phyloP scores from a whole-genome alignment of 75 land plant genomes.

The Chamaecyparis obtusa region DNA sequence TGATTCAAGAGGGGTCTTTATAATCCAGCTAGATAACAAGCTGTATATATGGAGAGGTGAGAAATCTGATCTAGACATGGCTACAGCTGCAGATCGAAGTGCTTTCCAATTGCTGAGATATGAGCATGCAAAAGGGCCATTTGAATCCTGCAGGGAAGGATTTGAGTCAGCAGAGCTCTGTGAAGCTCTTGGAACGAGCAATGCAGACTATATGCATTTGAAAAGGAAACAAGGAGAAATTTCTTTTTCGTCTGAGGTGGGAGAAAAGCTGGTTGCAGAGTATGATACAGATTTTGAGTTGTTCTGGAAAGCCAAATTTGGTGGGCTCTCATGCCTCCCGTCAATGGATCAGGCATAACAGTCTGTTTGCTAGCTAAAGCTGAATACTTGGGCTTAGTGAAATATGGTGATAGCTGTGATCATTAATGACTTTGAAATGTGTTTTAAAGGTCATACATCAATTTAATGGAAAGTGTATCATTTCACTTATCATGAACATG shows the following conservation, averaged over 20 bases:
- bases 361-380: not conserved
- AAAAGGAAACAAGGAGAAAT: conserved; percentile 6
- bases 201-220: not conserved
- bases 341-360: not conserved
- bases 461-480: not conserved
- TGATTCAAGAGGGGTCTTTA: conserved; percentile 50
- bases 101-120: conserved; percentile 51
- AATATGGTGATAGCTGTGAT: not conserved
- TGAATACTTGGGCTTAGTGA: not conserved
- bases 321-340: not conserved
- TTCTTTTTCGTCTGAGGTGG: not conserved
- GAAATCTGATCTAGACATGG: conserved; percentile 24
- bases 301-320: conserved; percentile 10
- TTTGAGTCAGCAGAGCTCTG: conserved; percentile 5
- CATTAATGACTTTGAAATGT: not conserved
- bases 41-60: conserved; percentile 48
- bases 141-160: conserved; percentile 4
- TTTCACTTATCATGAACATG: not conserved
- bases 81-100: conserved; percentile 29
- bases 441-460: not conserved
- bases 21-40: conserved; percentile 24
- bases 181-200: conserved; percentile 7
- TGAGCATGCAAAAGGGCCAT: conserved; percentile 25
- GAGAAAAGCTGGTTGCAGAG: conserved; percentile 5
- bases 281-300: conserved; percentile 7